Evolutionary conservation across 129 eudicot species (phyloP), one percentile per base, ranked within the genome.

Genomic region (Ambrosia artemisiifolia): DNA sequence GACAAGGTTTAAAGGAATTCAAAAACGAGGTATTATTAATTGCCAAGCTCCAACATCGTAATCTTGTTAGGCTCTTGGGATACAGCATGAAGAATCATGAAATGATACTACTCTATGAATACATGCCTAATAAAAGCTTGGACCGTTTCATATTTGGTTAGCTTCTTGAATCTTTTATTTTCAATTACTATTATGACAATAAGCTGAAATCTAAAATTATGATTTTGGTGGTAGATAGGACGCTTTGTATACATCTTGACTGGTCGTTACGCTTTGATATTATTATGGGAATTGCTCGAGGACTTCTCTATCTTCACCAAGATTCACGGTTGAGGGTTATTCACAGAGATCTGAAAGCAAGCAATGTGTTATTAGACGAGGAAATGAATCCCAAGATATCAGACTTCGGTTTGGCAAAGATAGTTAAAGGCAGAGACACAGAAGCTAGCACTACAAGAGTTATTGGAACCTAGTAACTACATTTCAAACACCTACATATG

Each of bases 81-180:
- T 81, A 81, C 54, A 75, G 89, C 62, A 77, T 66, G 36, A 60
- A 78, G 71, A 77, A 74, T 54, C 78, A 78, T 28, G 89, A 85
- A 77, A 71, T 67, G 71, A 81, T 85, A 44, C 54, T 81, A 67
- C n/a, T 85, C 12, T 85, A 81, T 8, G 89, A 85, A 67, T 85
- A 81, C 79, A 78, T 81, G 89, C 80, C 83, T 11, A 84, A 84
- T 53, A 79, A 73, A 78, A 85, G 89, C 78, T 69, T 85, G 65
- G 89, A 85, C 55, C 71, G 73, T n/a, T 75, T 79, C 53, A 53
- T 85, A 47, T 85, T 85, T 79, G 86, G 84, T 85, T 72, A 78
- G 84, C 38, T 24, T 43, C 68, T 24, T 9, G 33, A 47, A 11
- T n/a, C 4, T 11, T 36, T 18, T 54, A 24, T 24, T 24, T 24